Evolutionary conservation across 257 asterid species (phyloP).

Genomic region (Rhazya stricta): DNA sequence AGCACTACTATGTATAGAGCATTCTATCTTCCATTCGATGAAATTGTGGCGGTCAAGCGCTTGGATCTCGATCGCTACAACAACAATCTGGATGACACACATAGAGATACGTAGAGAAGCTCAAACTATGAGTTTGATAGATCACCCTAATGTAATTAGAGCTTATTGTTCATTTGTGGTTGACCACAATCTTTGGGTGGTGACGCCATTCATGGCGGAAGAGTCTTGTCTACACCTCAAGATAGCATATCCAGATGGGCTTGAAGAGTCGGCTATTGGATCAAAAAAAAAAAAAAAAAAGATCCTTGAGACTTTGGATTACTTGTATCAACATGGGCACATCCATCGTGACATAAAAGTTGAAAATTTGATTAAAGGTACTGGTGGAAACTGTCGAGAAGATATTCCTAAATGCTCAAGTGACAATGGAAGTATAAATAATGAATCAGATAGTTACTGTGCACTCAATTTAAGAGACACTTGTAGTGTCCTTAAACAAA

Average conservation of each 20-base stretch:
- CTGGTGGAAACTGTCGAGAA: constrained; percentile 8
- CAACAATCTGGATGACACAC: constrained; percentile 95
- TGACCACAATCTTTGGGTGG: too few species aligned
- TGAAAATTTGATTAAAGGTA: constrained; percentile 16
- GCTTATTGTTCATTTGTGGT: too few species aligned
- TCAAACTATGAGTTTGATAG: constrained; percentile 84
- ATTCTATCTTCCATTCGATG: constrained; percentile 71
- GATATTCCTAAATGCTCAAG: constrained; percentile 11
- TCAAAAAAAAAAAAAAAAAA: constrained; percentile 82
- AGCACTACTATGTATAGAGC: constrained; percentile 83
- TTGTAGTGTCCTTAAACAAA: constrained; percentile 1
- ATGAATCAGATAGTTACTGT: constrained; percentile 16
- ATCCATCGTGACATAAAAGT: too few species aligned
- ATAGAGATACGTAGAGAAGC: constrained; percentile 96
- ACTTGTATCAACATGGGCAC: constrained; percentile 88
- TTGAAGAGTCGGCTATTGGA: too few species aligned
- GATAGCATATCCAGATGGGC: too few species aligned
- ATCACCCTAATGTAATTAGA: constrained; percentile 85
- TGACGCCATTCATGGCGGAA: too few species aligned
- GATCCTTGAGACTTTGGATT: constrained; percentile 86
- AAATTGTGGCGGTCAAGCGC: constrained; percentile 82
- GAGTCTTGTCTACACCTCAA: too few species aligned
- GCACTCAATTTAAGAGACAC: constrained; percentile 11
- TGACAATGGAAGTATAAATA: constrained; percentile 22
- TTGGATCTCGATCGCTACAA: constrained; percentile 99